Base-by-base conservation (phyloP, 2,329 filamentous ascomycete species). In the Neonectria neomacrospora region DNA sequence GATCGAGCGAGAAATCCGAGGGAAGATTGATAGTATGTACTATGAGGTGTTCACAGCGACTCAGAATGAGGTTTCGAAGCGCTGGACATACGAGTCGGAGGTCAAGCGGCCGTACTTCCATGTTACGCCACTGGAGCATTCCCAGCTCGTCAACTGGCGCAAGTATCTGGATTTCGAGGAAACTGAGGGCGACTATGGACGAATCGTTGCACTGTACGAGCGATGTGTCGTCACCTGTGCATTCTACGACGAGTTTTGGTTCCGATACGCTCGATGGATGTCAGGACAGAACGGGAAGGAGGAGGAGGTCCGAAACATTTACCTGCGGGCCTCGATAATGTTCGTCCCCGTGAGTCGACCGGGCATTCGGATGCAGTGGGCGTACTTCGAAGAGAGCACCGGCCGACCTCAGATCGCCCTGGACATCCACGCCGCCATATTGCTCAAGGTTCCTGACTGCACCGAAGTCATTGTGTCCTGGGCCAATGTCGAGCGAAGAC, bases 151-250 rank as follows among this genome's bases (percentile, higher is more conserved):
- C 39, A 97, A 97, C 78, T 99, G 96, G 96, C 88, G 92, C 73
- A 97, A 97, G 74, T 99, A 98, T 73, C 87, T 99, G 47, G 95
- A 98, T 76, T 98, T 96, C 71, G 96, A 99, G 76, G 96, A 99
- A 80, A 80, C 85, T 0, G 91, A 97, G 77, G 93, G 92, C 55
- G 88, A 94, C 67, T 93, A 89, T 69, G 79, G 84, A 14, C 88
- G 96, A 63, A 90, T 86, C 48, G 87, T 91, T 6, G 96, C 96
- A 74, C 81, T 99, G 32, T 98, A 99, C 76, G 96, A 99, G 81
- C 90, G 96, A 54, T 98, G 94, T 73, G 80, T 99, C 55, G 93
- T 97, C 37, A 95, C 93, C 0, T 96, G 93, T 73, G 95, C 96
- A 16, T 91, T 96, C 70, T 97, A 99, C 75, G 95, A 98, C 53